phyloP scores from a whole-genome alignment of 805 yeast genomes.

The Candida gorgasii region DNA sequence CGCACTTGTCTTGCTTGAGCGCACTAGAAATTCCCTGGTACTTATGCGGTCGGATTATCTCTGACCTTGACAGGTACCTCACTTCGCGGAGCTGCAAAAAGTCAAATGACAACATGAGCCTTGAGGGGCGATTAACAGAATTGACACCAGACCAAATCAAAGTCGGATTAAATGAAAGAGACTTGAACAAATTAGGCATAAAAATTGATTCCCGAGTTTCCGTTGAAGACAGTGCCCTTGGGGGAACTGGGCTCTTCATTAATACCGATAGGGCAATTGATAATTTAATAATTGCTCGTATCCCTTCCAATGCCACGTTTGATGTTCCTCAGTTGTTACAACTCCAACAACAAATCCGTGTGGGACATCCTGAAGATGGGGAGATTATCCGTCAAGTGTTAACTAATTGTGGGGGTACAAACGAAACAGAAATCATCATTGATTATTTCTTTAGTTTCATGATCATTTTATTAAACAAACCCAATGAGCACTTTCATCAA shows the following conservation, averaged over 20 bases:
- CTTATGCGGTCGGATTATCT: conserved; percentile 1
- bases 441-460: conserved; percentile 27
- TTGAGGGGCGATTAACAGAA: not conserved
- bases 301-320: conserved; percentile 19
- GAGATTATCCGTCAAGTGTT: conserved; percentile 23
- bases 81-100: conserved; percentile 1
- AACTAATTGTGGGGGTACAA: conserved; percentile 22
- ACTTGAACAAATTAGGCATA: conserved; percentile 16
- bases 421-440: conserved; percentile 30
- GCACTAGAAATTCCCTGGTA: not conserved
- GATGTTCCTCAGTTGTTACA: conserved; percentile 24
- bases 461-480: conserved; percentile 13
- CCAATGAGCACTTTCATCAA: not conserved
- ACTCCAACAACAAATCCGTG: conserved; percentile 20
- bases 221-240: conserved; percentile 23
- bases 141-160: not conserved
- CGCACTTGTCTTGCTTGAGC: not conserved
- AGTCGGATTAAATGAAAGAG: conserved; percentile 12
- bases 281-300: conserved; percentile 21
- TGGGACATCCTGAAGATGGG: conserved; percentile 20
- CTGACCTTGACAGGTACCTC: not conserved
- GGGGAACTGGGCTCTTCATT: conserved; percentile 34
- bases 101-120: conserved; percentile 2
- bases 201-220: conserved; percentile 17
- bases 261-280: conserved; percentile 10